Base-by-base conservation (phyloP, 1,139 yeast species). In the Lodderomyces orthopsilosis region DNA sequence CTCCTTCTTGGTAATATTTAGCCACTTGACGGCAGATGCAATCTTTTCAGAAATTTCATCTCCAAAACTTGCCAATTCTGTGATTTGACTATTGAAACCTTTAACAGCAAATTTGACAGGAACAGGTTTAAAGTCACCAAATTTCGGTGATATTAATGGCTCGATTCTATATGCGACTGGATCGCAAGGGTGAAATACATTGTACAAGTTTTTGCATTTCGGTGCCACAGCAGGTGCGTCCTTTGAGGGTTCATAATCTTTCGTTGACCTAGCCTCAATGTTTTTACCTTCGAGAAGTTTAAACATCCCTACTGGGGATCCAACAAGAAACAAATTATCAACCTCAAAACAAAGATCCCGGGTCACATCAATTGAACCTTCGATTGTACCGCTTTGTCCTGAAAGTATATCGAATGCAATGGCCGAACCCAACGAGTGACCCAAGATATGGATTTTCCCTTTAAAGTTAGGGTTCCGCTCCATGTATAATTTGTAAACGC, bases 341-440 rank as follows among this genome's bases (percentile, higher is more conserved):
- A 88, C 90, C 12, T 83, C 77, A 58, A 93, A 93, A 32, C 76
- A 70, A 28, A 91, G 67, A 32, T 73, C 71, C 18, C 57, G 58
- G n/a, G 55, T 48, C 30, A 55, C 51, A 44, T 61, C 54, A 1
- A 55, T 53, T 4, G 55, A 57, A 1, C 47, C 50, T 1, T 63
- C 59, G 2, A 51, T 33, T 2, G 55, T 46, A 38, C 63, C 60
- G 1, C 81, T 79, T 57, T 85, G 94, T 24, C 69, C 59, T 1
- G 86, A 70, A 33, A 90, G 62, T 32, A 93, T 70, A 60, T 93
- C 98, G 52, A 88, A 80, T 1, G 85, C 77, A 43, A 93, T 88
- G 1, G 93, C 84, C 14, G 95, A 85, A 0, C 98, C 98, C 22
- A 93, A 65, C 0, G 97, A 90, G 61, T 93, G 98, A 1, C 97